Percentiles rank a stretch among this genome's conserved stretches.
These are phyloP conservation scores for Neurospora sublineolata DNA, from an alignment of 495 filamentous ascomycete genomes.

Conservation along the genomic window DNA sequence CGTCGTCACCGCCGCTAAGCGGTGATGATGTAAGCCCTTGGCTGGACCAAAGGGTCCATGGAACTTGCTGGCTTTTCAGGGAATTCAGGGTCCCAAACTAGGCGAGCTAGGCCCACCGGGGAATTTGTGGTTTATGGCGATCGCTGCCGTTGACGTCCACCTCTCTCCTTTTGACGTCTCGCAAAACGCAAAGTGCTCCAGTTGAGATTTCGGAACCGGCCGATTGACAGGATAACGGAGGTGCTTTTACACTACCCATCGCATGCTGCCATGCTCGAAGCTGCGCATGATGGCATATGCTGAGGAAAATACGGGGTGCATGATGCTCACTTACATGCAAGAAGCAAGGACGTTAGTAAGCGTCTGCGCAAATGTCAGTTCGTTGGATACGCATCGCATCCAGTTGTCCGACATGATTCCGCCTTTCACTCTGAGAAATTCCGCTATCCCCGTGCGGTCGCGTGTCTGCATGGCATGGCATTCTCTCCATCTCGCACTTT, in stretches of 20 bases:
- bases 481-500: background rate
- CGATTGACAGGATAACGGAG: background rate
- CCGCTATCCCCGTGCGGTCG: background rate
- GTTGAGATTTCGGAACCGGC: background rate
- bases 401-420: background rate
- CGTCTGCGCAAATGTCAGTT: background rate
- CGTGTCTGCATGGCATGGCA: background rate
- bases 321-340: background rate
- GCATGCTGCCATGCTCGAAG: background rate
- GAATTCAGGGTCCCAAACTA: background rate
- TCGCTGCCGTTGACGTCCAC: background rate
- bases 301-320: background rate
- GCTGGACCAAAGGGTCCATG: background rate
- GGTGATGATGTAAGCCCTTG: background rate
- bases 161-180: background rate
- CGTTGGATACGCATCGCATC: background rate
- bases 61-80: background rate
- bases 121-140: background rate
- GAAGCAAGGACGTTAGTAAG: background rate
- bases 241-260: background rate
- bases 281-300: background rate
- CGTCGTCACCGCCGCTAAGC: background rate
- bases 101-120: background rate
- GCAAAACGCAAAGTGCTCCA: background rate
- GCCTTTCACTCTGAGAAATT: background rate